phyloP scores from a whole-genome alignment of 768 basidiomycete species.

The Phallus indusiatus region DNA sequence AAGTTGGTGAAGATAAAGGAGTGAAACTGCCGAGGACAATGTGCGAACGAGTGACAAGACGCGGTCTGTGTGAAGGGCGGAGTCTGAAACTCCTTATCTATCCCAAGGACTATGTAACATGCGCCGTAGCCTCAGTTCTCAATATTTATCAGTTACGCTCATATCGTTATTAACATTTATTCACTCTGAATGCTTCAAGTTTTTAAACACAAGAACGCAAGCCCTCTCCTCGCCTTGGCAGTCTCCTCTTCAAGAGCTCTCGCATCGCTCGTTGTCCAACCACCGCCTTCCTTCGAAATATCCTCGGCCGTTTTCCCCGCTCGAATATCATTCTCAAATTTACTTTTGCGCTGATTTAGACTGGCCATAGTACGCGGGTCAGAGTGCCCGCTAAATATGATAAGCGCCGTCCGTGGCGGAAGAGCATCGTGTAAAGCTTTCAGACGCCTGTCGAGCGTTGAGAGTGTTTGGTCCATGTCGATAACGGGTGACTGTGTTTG shows the following conservation, averaged over 20 bases:
- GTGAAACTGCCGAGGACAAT: too few relatives aligned
- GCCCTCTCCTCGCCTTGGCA: constrained; percentile 68
- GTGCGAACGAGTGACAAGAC: too few relatives aligned
- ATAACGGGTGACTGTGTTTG: too few relatives aligned
- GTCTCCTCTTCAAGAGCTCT: constrained; percentile 73
- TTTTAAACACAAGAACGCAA: constrained; percentile 62
- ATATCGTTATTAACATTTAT: too few relatives aligned
- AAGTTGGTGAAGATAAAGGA: too few relatives aligned
- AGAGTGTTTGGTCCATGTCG: constrained; percentile 24
- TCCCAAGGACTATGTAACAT: too few relatives aligned
- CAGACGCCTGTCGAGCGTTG: constrained; percentile 52
- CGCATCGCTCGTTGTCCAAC: constrained; percentile 76
- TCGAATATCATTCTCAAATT: constrained; percentile 61
- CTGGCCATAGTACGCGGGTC: constrained; percentile 76
- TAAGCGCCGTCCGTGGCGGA: constrained; percentile 69
- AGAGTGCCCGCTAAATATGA: constrained; percentile 83
- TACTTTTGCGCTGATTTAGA: constrained; percentile 57
- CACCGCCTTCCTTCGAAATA: constrained; percentile 37
- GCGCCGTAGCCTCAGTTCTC: too few relatives aligned
- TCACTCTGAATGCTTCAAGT: too few relatives aligned
- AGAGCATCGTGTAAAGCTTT: constrained; percentile 53
- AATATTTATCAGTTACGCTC: too few relatives aligned
- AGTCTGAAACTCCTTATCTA: too few relatives aligned
- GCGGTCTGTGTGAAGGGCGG: too few relatives aligned
- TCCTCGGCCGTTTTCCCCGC: constrained; percentile 39